phyloP scores from a whole-genome alignment of 352 stramenopile species.

The Pythium dissimile region DNA sequence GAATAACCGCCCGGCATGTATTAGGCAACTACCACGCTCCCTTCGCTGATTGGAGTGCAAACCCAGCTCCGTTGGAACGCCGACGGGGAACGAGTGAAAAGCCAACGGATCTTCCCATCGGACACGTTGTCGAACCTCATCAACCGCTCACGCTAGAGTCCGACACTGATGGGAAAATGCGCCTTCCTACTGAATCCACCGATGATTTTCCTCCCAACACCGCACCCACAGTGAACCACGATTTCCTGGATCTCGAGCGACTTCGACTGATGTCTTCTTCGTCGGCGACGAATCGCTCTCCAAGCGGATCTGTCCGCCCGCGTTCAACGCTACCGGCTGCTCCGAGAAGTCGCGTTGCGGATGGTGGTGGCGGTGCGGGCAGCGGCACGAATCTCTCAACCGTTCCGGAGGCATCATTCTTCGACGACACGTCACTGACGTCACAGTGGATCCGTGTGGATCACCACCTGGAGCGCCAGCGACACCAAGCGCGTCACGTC shows the following conservation, averaged over 20 bases:
- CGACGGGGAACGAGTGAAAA: too few relatives aligned
- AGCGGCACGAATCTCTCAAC: slow-evolving; percentile 1
- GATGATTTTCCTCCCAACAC: background rate
- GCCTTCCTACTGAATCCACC: too few relatives aligned
- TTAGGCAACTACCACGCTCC: too few relatives aligned
- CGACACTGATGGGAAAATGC: too few relatives aligned
- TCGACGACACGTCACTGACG: slow-evolving; percentile 2
- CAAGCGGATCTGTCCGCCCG: slow-evolving; percentile 7
- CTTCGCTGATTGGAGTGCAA: too few relatives aligned
- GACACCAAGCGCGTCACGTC: slow-evolving; percentile 5
- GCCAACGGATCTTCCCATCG: too few relatives aligned
- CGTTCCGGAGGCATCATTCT: slow-evolving; percentile 1
- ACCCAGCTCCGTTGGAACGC: too few relatives aligned
- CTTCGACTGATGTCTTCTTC: slow-evolving; percentile 26
- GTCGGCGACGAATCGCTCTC: slow-evolving; percentile 3
- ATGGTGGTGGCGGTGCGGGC: background rate
- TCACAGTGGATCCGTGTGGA: slow-evolving; percentile 35
- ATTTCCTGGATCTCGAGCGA: slow-evolving; percentile 26
- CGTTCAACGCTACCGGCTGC: slow-evolving; percentile 16
- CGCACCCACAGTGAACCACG: background rate
- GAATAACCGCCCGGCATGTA: too few relatives aligned
- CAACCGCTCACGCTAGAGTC: too few relatives aligned
- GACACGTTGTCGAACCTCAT: too few relatives aligned
- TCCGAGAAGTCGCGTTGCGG: slow-evolving; percentile 6
- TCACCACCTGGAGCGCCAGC: slow-evolving; percentile 26